Evolutionary conservation across 768 basidiomycete genomes (phyloP).

Genomic region (Lentinula sp.): DNA sequence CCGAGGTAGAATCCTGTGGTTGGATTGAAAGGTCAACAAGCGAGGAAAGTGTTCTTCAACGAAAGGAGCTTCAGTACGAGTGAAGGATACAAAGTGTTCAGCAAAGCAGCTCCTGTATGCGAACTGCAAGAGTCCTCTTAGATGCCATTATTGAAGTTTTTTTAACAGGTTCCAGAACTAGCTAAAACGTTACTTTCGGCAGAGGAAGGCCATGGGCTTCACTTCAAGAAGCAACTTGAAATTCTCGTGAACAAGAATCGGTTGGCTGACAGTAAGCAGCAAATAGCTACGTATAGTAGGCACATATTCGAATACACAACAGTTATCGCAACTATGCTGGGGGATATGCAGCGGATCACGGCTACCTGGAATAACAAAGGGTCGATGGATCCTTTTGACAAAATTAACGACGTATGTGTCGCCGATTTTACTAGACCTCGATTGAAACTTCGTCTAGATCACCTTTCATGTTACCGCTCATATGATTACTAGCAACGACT

Average conservation of each 20-base stretch:
- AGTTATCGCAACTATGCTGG: constrained; percentile 20
- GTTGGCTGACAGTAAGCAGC: constrained; percentile 15
- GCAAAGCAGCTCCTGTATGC: constrained; percentile 19
- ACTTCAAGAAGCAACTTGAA: constrained; percentile 17
- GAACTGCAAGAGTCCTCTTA: neutral
- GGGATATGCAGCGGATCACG: constrained; percentile 11
- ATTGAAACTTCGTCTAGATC: constrained; percentile 14
- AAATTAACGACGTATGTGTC: constrained; percentile 23
- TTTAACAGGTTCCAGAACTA: neutral
- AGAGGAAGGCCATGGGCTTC: neutral
- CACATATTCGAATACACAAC: neutral
- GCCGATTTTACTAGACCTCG: neutral
- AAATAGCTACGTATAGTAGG: neutral
- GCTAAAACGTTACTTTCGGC: neutral
- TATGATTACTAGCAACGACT: constrained; percentile 27
- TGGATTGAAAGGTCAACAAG: constrained; percentile 25
- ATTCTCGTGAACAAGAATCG: constrained; percentile 17
- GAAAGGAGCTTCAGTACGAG: constrained; percentile 19
- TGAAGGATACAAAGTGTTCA: constrained; percentile 27
- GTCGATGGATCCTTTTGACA: constrained; percentile 25
- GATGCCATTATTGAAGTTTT: neutral
- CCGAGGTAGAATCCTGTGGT: constrained; percentile 12
- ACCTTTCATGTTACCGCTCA: constrained; percentile 30
- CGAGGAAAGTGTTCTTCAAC: constrained; percentile 24
- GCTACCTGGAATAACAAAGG: constrained; percentile 21